Conservation (phyloP, 768 basidiomycete species). For the Lentinus tigrinus region DNA sequence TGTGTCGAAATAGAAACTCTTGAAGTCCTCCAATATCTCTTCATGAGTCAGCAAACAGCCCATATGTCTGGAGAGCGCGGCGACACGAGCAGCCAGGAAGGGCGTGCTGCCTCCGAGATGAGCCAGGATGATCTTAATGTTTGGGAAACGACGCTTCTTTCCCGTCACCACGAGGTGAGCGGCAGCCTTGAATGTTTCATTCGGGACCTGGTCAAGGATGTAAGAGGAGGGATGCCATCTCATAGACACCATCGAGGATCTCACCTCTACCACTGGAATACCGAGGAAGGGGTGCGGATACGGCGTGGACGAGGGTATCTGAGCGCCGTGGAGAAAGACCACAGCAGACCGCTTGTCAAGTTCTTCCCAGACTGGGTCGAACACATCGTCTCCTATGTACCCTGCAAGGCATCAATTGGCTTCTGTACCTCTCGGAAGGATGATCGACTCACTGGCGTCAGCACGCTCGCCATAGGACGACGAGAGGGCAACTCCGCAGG, state of each 20-base stretch:
- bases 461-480: slow-evolving; percentile 64
- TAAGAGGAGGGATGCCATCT: not conserved
- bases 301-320: slow-evolving; percentile 62
- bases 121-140: slow-evolving; percentile 65
- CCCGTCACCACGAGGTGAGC: slow-evolving; percentile 75
- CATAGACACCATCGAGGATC: not conserved
- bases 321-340: slow-evolving; percentile 74
- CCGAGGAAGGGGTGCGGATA: slow-evolving; percentile 64
- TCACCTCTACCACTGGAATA: slow-evolving; percentile 65
- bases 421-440: not conserved
- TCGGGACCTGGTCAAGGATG: slow-evolving; percentile 53
- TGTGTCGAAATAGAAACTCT: slow-evolving; percentile 71
- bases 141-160: slow-evolving; percentile 58
- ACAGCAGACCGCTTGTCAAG: slow-evolving; percentile 56
- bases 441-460: slow-evolving; percentile 45
- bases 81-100: slow-evolving; percentile 67
- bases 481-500: slow-evolving; percentile 63
- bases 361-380: slow-evolving; percentile 70
- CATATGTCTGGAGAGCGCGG: slow-evolving; percentile 67
- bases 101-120: slow-evolving; percentile 73
- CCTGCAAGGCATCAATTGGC: slow-evolving; percentile 33
- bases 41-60: slow-evolving; percentile 61
- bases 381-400: slow-evolving; percentile 65
- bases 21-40: slow-evolving; percentile 69
- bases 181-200: slow-evolving; percentile 82